phyloP scores from a whole-genome alignment of 2,329 filamentous ascomycete genomes.

The Lecanicillium sp. region DNA sequence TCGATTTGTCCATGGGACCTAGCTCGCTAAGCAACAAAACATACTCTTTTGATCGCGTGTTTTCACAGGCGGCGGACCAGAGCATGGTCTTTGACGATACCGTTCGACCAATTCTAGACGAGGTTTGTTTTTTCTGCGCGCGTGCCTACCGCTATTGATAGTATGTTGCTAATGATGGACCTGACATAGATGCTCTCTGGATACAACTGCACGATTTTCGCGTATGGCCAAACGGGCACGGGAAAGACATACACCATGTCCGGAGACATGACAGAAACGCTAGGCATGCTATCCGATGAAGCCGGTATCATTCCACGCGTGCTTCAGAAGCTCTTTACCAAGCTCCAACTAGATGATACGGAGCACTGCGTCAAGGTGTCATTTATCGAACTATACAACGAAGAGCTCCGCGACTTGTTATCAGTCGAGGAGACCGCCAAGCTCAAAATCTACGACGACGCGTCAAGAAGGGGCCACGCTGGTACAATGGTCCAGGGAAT shows the following conservation, averaged over 20 bases:
- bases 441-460: conserved; percentile 92
- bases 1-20: conserved; percentile 87
- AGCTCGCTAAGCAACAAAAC: conserved; percentile 92
- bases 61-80: conserved; percentile 90
- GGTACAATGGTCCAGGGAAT: conserved; percentile 91
- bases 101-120: conserved; percentile 83
- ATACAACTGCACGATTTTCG: conserved; percentile 98
- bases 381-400: conserved; percentile 97
- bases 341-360: conserved; percentile 66
- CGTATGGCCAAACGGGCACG: conserved; percentile 95
- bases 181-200: conserved; percentile 70
- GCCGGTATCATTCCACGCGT: conserved; percentile 94
- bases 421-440: conserved; percentile 74
- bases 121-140: conserved; percentile 49
- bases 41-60: conserved; percentile 95
- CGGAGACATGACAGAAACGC: conserved; percentile 83
- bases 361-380: conserved; percentile 95
- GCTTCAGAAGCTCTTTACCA: conserved; percentile 77
- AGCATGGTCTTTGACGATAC: conserved; percentile 92
- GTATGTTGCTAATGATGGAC: neutral
- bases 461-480: conserved; percentile 73
- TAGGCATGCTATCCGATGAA: conserved; percentile 79
- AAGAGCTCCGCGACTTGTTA: conserved; percentile 86
- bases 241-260: conserved; percentile 99
- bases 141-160: conserved; percentile 6